A percentile compares a stretch with the other conserved stretches of the same genome.
Evolutionary conservation across 1,284 basidiomycete species (phyloP).

Genomic region (Pseudozyma tsukubaensis): DNA sequence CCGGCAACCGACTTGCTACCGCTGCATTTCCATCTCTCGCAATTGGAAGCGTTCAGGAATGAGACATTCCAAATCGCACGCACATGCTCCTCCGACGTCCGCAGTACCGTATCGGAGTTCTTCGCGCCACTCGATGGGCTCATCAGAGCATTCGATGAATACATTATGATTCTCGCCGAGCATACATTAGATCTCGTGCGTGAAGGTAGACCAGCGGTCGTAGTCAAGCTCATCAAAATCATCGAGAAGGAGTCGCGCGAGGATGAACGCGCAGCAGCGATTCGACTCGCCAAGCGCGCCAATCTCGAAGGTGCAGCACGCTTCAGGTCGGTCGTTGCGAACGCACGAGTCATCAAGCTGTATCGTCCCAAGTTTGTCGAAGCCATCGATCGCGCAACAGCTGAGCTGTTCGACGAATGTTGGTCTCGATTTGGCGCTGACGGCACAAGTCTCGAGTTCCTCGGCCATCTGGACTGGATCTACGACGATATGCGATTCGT

Average conservation of each 20-base stretch:
- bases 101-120: constrained; percentile 78
- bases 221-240: constrained; percentile 92
- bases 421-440: constrained; percentile 74
- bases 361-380: constrained; percentile 91
- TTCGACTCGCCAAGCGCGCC: constrained; percentile 93
- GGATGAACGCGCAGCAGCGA: constrained; percentile 96
- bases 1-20: constrained; percentile 86
- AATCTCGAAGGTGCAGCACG: constrained; percentile 71
- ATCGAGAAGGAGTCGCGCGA: constrained; percentile 91
- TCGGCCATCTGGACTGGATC: constrained; percentile 86
- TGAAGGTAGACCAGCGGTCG: constrained; percentile 81
- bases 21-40: constrained; percentile 88
- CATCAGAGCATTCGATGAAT: constrained; percentile 85
- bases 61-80: constrained; percentile 64
- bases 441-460: constrained; percentile 78
- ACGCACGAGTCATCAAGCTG: constrained; percentile 90
- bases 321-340: constrained; percentile 61
- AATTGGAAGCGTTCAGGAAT: constrained; percentile 92
- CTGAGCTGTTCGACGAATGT: constrained; percentile 78
- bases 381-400: constrained; percentile 82
- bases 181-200: constrained; percentile 82
- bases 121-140: constrained; percentile 89
- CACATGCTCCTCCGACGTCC: constrained; percentile 77
- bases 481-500: constrained; percentile 94
- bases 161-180: constrained; percentile 81